phyloP scores from a whole-genome alignment of 768 basidiomycete species.

The Amanita subjunquillea region DNA sequence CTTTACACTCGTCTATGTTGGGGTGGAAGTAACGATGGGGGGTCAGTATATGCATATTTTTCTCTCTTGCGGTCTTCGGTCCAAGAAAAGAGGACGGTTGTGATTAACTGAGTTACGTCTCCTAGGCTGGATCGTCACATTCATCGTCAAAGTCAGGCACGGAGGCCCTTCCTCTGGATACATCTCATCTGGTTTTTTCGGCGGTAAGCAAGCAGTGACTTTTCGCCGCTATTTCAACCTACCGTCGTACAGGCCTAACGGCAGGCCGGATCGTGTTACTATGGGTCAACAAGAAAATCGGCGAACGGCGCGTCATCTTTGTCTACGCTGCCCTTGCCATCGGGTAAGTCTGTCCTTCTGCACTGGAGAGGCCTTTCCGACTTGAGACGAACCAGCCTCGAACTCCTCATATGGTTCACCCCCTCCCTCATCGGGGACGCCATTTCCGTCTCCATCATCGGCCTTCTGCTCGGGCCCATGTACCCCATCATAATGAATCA shows the following conservation, averaged over 20 bases:
- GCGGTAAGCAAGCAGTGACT: conserved; percentile 24
- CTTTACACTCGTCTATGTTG: conserved; percentile 60
- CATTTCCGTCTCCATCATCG: conserved; percentile 53
- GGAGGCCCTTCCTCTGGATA: conserved; percentile 35
- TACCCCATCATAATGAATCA: conserved; percentile 71
- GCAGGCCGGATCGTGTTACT: conserved; percentile 44
- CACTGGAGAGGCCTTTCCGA: too few relatives aligned
- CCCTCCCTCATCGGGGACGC: conserved; percentile 57
- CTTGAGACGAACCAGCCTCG: conserved; percentile 28
- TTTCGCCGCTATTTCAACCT: not conserved
- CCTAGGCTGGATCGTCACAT: conserved; percentile 66
- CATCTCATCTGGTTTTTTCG: conserved; percentile 48
- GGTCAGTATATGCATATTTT: conserved; percentile 16
- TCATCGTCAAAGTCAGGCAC: conserved; percentile 24
- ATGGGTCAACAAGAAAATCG: conserved; percentile 47
- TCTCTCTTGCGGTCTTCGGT: not conserved
- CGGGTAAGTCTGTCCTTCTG: conserved; percentile 20
- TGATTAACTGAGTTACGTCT: too few relatives aligned
- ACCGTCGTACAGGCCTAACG: conserved; percentile 33
- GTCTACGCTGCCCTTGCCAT: conserved; percentile 43
- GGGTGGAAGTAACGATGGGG: conserved; percentile 53
- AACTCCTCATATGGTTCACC: conserved; percentile 60
- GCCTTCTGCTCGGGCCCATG: conserved; percentile 65
- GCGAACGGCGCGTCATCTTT: conserved; percentile 43
- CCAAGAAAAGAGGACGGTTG: not conserved